Evolutionary conservation across 1,284 basidiomycete species (phyloP), one percentile per base, ranked within the genome.

Genomic region (Inonotus hispidus): DNA sequence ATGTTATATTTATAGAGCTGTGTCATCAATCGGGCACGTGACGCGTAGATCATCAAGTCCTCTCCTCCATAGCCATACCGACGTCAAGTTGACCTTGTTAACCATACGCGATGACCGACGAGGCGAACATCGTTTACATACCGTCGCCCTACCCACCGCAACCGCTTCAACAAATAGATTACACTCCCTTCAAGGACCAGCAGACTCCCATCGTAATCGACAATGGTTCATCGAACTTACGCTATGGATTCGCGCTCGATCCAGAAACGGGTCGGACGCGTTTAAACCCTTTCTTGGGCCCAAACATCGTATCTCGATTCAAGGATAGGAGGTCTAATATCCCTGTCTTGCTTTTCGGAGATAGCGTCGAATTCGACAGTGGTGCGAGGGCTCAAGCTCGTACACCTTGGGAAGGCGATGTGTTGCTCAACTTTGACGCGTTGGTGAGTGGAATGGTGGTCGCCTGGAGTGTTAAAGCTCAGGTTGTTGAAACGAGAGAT

Each of bases 321-420:
- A 92, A 92, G 71, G 95, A 98, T 67, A 82, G 94, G 65, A 90
- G 87, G 71, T 84, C 81, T 16, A 93, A 93, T 70, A 85, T 83
- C 65, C 88, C 86, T 0, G 76, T 95, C 16, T 72, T 95, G 38
- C 77, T 97, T 10, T 95, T 95, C 62, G 95, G 95, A 0, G 85
- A 89, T 46, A 91, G 85, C 11, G 82, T 91, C 27, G 93, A 95
- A 56, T 78, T 86, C 13, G 95, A 98, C 70, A 87, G 88, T 56
- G 88, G 86, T 13, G 88, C 91, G 60, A 83, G 88, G 65, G 82
- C 85, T 1, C 91, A 93, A 71, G 80, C 85, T 13, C 85, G 85
- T 68, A 85, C 84, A 0, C 87, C 94, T 65, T 96, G 90, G 85
- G 95, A 97, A 72, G 93, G 92, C 1, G 95, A 96, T 70, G 82